Base-by-base conservation (phyloP, 768 basidiomycete species). In the Amanita thiersii region DNA sequence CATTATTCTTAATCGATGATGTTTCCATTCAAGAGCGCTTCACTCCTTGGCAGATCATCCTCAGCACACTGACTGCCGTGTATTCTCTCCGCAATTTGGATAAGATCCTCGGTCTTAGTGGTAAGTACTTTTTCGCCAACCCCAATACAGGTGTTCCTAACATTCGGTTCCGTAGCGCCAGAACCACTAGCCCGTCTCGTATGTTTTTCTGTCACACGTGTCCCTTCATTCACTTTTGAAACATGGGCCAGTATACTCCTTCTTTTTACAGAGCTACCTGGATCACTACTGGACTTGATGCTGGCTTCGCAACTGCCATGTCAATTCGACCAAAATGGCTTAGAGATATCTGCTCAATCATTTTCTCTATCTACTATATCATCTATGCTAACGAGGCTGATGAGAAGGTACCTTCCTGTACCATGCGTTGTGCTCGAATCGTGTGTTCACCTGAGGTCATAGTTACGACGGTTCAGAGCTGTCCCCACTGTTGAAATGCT, bases 401-500 rank as follows among this genome's bases (percentile, higher is more conserved):
- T 50, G 93, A 98, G 65, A 97, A 93, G 77, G 94, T 90, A 25
- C 12, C 39, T 15, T 14, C 43, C 24, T 9, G 19, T 28, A 21
- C 14, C 4, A 19, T 2, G 29, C 37, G 21, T 34, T 40, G 25
- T 24, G 14, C 33, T 35, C 6, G 35, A 32, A 12, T 40, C 35
- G 15, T 31, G 35, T 14, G 33, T 3, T 30, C 15, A 34, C 37
- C 32, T 44, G 11, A 43, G 5, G 29, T 43, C 11, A 24, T 28
- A n/a, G 21, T 28, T 99, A 39, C 84, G 93, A 44, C 77, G 81
- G 44, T 97, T 87, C 57, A 73, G 96, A 53, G 91, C 94, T 17
- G 78, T 93, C 0, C 92, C 91, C 36, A 96, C 94, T 0, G 82
- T 97, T 17, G 94, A 99, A 64, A 91, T 97, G 86, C 73, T 99